A percentile compares a stretch with the other conserved stretches of the same genome.
phyloP scores from a whole-genome alignment of 2,329 filamentous ascomycete genomes.

The Calonectria leucothoes region DNA sequence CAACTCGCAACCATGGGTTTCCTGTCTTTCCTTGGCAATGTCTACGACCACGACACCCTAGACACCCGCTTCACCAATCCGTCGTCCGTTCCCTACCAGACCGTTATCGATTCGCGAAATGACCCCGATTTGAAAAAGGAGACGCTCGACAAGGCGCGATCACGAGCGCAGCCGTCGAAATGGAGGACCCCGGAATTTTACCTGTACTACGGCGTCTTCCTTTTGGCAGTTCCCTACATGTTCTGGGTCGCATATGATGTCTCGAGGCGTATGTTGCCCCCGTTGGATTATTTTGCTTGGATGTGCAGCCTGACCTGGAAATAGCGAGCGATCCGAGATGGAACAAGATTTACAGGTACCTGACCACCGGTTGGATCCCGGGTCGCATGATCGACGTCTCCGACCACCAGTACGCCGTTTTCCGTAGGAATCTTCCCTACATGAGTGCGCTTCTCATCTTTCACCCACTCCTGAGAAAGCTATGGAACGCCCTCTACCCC shows the following conservation, averaged over 20 bases:
- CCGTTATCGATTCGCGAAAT: constrained; percentile 63
- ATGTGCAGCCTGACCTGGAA: constrained; percentile 27
- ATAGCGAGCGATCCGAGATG: constrained; percentile 86
- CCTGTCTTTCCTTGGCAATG: constrained; percentile 57
- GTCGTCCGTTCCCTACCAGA: constrained; percentile 74
- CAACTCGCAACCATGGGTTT: constrained; percentile 52
- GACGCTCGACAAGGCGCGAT: constrained; percentile 51
- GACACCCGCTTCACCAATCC: constrained; percentile 75
- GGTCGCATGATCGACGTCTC: constrained; percentile 94
- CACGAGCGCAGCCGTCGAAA: constrained; percentile 70
- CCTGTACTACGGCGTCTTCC: constrained; percentile 79
- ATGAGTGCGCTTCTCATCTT: constrained; percentile 78
- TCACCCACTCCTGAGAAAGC: constrained; percentile 81
- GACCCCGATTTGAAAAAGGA: constrained; percentile 52
- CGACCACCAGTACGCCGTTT: constrained; percentile 87
- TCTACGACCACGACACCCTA: constrained; percentile 75
- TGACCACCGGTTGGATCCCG: constrained; percentile 90
- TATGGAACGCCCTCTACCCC: constrained; percentile 71
- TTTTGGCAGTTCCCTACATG: constrained; percentile 81
- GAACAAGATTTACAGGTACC: constrained; percentile 74
- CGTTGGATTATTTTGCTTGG: not conserved
- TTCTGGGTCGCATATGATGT: constrained; percentile 90
- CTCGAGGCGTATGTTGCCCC: constrained; percentile 74
- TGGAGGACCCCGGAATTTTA: constrained; percentile 92
- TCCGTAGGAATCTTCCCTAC: constrained; percentile 87